Evolutionary conservation across 352 stramenopile genomes (phyloP), one percentile per base, ranked within the genome.

Genomic region (Salisapilia sapeloensis): DNA sequence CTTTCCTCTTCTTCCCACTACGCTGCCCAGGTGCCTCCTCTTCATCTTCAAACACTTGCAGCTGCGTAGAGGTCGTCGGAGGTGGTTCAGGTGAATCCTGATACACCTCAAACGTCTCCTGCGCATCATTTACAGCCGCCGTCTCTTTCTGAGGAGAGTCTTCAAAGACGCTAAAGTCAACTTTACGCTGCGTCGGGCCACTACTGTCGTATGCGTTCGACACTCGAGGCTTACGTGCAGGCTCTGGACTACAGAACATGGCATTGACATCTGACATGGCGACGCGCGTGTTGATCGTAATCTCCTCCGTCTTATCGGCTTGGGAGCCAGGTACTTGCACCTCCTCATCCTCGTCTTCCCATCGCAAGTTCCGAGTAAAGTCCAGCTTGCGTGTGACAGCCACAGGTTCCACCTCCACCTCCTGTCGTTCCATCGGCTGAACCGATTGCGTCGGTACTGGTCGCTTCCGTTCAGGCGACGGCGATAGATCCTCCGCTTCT

Each of bases 261-360:
- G 42, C 61, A 44, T 87, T 83, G 34, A 91, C 69, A 21, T 91
- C 75, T 20, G 75, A 66, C 52, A 86, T 62, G 1, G 75, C 75
- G 5, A 91, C 46, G 29, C 66, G 65, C 38, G 75, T 91, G 38
- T 84, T 91, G 35, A 91, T 87, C 11, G 75, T 91, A 56, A 91
- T 71, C 38, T 91, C 72, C 43, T 91, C 71, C n/a, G 22, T 4
- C 11, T 4, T 1, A 12, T 2, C 2, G n/a, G n/a, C 2, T 7
- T 21, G 14, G 7, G 28, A 14, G 9, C 4, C 28, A 8, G 28
- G 14, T 2, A 17, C 28, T 6, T 12, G 10, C 21, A 8, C 13
- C 28, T 33, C 21, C 7, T 9, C 27, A 6, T n/a, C 27, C 27
- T 32, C 5, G n/a, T n/a, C 28, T 12, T 33, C n/a, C 9, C 9